Conservation (phyloP, 1,139 yeast species). For the Casaregolazyma lundiana region DNA sequence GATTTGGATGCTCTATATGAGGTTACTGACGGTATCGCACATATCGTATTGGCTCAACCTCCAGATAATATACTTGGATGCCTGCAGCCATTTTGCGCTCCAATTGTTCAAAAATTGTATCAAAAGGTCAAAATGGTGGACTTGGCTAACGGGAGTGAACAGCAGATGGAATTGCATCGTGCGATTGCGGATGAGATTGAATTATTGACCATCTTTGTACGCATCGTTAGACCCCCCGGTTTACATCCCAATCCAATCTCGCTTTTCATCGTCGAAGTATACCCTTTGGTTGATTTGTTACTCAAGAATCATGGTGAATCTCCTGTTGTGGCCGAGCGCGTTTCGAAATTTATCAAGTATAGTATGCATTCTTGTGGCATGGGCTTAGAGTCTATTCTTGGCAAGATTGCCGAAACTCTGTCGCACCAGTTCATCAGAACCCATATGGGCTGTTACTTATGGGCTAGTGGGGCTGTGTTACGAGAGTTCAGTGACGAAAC, state of each 20-base stretch:
- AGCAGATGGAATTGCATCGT: slow-evolving; percentile 37
- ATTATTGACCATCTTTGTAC: slow-evolving; percentile 64
- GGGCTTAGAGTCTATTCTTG: slow-evolving; percentile 60
- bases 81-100: slow-evolving; percentile 60
- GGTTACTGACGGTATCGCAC: slow-evolving; percentile 85
- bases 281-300: slow-evolving; percentile 53
- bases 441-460: slow-evolving; percentile 75
- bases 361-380: slow-evolving; percentile 64
- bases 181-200: slow-evolving; percentile 74
- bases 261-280: slow-evolving; percentile 50
- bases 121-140: slow-evolving; percentile 25
- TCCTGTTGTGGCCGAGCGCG: slow-evolving; percentile 61
- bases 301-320: slow-evolving; percentile 53
- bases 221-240: slow-evolving; percentile 40
- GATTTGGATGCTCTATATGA: slow-evolving; percentile 73
- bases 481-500: slow-evolving; percentile 66
- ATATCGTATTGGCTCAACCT: slow-evolving; percentile 63
- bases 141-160: slow-evolving; percentile 12
- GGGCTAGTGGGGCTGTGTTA: slow-evolving; percentile 84
- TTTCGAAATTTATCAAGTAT: slow-evolving; percentile 62
- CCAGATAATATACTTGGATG: slow-evolving; percentile 40
- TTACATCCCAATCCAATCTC: slow-evolving; percentile 50
- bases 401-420: slow-evolving; percentile 58
- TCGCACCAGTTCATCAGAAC: slow-evolving; percentile 64
- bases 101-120: slow-evolving; percentile 51